phyloP scores from a whole-genome alignment of 352 stramenopile species.

The Globisporangium cystogenes region DNA sequence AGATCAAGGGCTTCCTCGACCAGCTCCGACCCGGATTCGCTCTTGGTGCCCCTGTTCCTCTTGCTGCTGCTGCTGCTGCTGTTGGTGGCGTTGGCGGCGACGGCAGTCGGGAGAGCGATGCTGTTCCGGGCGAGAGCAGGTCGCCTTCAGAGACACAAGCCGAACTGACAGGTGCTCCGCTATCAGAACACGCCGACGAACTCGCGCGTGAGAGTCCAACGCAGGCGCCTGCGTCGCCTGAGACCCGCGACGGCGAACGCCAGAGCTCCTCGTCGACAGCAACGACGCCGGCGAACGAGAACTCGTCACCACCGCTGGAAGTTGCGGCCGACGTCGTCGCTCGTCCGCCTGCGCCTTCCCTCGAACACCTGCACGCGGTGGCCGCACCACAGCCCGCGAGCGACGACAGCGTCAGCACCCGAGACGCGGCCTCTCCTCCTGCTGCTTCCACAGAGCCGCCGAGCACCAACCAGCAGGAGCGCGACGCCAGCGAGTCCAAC shows the following conservation, averaged over 20 bases:
- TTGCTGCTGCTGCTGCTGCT: too few relatives aligned
- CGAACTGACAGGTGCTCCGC: too few relatives aligned
- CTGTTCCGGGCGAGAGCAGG: background rate
- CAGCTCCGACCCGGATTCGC: constrained; percentile 5
- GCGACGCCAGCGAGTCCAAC: background rate
- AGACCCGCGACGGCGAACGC: background rate
- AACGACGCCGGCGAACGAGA: background rate
- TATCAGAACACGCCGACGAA: background rate
- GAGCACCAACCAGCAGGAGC: background rate
- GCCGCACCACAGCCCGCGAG: background rate
- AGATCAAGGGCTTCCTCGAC: constrained; percentile 13
- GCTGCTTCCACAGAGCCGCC: background rate
- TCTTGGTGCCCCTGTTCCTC: too few relatives aligned
- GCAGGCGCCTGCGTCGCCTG: too few relatives aligned
- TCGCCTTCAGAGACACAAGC: background rate
- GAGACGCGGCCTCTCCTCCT: background rate
- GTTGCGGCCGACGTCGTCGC: too few relatives aligned
- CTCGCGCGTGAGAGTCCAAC: too few relatives aligned
- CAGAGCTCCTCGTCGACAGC: background rate
- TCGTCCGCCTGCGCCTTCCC: too few relatives aligned
- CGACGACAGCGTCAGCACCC: background rate
- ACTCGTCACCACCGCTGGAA: background rate
- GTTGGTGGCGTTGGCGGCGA: background rate
- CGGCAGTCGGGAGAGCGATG: too few relatives aligned
- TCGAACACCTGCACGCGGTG: background rate